phyloP scores from a whole-genome alignment of 148 eudicot genomes.

The Salicornia ramosissima region DNA sequence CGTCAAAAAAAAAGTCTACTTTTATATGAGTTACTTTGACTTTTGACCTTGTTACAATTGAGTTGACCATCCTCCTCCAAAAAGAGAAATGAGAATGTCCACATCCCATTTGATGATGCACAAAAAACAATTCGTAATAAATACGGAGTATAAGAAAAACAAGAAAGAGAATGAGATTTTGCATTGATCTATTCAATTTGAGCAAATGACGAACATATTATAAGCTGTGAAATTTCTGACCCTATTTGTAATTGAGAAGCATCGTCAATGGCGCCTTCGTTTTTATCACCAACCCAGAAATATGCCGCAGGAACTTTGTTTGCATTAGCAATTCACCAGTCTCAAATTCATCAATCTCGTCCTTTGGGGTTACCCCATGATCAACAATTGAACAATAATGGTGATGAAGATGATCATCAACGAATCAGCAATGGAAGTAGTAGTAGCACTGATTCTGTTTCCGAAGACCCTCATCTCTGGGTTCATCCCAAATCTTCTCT shows the following conservation, averaged over 20 bases:
- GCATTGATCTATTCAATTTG: too few species aligned
- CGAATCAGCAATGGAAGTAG: conserved; percentile 41
- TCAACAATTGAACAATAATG: background rate
- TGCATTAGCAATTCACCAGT: conserved; percentile 66
- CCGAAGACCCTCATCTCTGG: conserved; percentile 70
- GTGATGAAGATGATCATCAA: conserved; percentile 26
- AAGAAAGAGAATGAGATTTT: too few species aligned
- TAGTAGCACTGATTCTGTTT: conserved; percentile 45
- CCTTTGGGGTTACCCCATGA: conserved; percentile 38
- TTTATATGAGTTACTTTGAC: too few species aligned
- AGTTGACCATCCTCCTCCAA: too few species aligned
- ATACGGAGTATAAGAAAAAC: too few species aligned
- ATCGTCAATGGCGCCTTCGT: conserved; percentile 36
- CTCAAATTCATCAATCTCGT: conserved; percentile 68
- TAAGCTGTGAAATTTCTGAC: background rate
- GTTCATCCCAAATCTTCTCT: conserved; percentile 47
- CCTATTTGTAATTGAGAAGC: background rate
- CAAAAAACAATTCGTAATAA: too few species aligned
- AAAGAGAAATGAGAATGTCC: too few species aligned
- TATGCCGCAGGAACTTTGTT: conserved; percentile 77
- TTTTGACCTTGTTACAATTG: too few species aligned
- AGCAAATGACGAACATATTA: background rate
- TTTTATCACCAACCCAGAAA: conserved; percentile 55
- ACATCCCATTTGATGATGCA: too few species aligned
- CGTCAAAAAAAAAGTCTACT: too few species aligned